Conservation (phyloP, 306 rosid species). For the Hippophae rhamnoides region DNA sequence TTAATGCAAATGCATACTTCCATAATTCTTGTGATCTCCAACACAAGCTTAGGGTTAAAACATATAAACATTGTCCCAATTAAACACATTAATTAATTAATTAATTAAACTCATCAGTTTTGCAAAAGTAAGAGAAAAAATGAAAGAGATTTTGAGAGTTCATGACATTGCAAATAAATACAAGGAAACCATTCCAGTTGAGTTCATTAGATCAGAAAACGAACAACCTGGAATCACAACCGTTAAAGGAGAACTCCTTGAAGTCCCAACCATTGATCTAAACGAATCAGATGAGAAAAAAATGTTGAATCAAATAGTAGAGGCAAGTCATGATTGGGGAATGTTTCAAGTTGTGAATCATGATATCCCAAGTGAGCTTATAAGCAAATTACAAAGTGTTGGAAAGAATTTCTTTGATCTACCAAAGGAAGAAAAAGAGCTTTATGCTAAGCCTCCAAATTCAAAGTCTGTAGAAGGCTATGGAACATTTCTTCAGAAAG, state of each 20-base stretch:
- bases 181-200: constrained; percentile 30
- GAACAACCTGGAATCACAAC: constrained; percentile 74
- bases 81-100: no score
- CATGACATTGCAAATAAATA: constrained; percentile 35
- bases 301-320: constrained; percentile 16
- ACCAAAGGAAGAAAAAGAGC: constrained; percentile 51
- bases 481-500: constrained; percentile 51
- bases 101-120: no score
- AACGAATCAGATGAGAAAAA: constrained; percentile 25
- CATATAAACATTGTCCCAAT: no score
- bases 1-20: no score
- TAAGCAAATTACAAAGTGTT: constrained; percentile 37
- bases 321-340: constrained; percentile 52
- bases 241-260: constrained; percentile 29
- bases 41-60: no score
- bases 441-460: constrained; percentile 28
- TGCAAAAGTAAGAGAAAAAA: no score
- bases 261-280: constrained; percentile 50
- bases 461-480: constrained; percentile 51
- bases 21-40: no score
- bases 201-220: constrained; percentile 35
- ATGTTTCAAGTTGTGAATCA: constrained; percentile 79
- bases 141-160: constrained; percentile 41
- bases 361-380: constrained; percentile 39
- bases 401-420: constrained; percentile 57